phyloP scores from a whole-genome alignment of 345 rosid species.

The Gossypium sturtianum region DNA sequence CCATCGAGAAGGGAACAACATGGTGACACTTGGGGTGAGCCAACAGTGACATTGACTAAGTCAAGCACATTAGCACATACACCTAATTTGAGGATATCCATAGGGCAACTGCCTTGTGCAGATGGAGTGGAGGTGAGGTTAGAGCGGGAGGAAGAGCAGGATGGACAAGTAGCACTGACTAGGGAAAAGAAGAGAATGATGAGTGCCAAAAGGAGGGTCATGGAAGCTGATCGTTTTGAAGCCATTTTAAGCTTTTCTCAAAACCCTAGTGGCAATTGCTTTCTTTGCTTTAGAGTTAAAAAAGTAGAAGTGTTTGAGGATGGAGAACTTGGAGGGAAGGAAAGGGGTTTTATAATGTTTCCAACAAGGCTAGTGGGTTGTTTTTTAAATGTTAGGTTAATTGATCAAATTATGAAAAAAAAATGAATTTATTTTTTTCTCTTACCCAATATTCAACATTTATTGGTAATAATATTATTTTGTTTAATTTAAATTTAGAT shows the following conservation, averaged over 20 bases:
- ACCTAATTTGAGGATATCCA: slow-evolving; percentile 44
- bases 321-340: slow-evolving; percentile 8
- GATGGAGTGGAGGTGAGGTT: slow-evolving; percentile 24
- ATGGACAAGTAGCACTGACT: slow-evolving; percentile 27
- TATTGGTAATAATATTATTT: no score
- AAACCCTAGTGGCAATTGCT: neutral
- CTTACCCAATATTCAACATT: no score
- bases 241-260: slow-evolving; percentile 33
- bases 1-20: slow-evolving; percentile 51
- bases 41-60: slow-evolving; percentile 27
- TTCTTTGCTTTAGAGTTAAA: slow-evolving; percentile 6
- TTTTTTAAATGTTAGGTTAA: slow-evolving; percentile 4
- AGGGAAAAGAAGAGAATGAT: slow-evolving; percentile 48
- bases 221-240: slow-evolving; percentile 32
- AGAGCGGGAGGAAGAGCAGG: slow-evolving; percentile 42
- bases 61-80: slow-evolving; percentile 39
- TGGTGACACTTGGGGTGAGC: slow-evolving; percentile 29
- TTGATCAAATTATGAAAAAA: neutral
- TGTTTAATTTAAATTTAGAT: no score
- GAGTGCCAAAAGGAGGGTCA: slow-evolving; percentile 42
- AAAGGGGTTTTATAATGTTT: slow-evolving; percentile 42
- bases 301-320: slow-evolving; percentile 23
- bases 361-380: neutral
- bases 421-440: no score
- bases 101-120: slow-evolving; percentile 32